Evolutionary conservation across 345 rosid genomes (phyloP).

Genomic region (Gossypium herbaceum): DNA sequence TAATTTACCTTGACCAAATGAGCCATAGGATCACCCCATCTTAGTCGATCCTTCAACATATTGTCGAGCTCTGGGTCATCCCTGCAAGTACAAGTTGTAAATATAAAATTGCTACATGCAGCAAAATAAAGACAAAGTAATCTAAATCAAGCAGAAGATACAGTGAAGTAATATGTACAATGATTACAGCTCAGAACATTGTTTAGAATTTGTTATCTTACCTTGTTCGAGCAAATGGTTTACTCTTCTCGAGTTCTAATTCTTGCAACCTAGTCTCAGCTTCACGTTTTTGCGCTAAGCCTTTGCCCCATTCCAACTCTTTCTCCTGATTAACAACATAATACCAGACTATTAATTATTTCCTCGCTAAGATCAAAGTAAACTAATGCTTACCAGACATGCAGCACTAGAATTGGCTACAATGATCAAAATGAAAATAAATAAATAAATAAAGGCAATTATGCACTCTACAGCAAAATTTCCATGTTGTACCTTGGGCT

Average conservation of each 20-base stretch:
- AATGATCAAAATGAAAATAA: neutral
- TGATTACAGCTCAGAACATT: neutral
- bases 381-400: neutral
- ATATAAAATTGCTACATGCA: conserved; percentile 13
- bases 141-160: neutral
- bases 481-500: conserved; percentile 59
- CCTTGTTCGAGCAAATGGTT: conserved; percentile 92
- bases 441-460: neutral
- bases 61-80: conserved; percentile 92
- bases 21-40: conserved; percentile 98
- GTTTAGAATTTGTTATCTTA: conserved; percentile 18
- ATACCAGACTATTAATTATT: neutral
- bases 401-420: neutral
- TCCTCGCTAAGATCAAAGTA: neutral
- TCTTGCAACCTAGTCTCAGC: conserved; percentile 70
- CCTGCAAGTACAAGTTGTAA: conserved; percentile 35
- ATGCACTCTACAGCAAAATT: neutral
- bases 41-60: conserved; percentile 62
- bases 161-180: neutral
- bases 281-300: conserved; percentile 90
- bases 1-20: conserved; percentile 79
- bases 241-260: conserved; percentile 77
- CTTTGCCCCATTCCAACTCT: conserved; percentile 96
- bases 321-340: conserved; percentile 46
- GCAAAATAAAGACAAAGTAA: neutral